phyloP scores from a whole-genome alignment of 2,329 filamentous ascomycete species.

The Diaporthe vexans region DNA sequence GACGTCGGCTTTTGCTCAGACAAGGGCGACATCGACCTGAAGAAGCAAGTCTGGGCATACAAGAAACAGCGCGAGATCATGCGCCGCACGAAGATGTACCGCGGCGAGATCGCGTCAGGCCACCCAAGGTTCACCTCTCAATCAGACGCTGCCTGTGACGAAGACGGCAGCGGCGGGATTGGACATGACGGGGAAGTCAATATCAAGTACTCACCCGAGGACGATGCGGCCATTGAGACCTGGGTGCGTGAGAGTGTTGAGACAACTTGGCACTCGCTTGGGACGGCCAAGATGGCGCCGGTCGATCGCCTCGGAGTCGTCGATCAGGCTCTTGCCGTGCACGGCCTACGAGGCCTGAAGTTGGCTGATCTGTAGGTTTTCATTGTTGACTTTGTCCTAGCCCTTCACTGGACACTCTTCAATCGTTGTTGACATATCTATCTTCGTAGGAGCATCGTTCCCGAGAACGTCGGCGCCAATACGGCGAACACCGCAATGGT shows the following conservation, averaged over 20 bases:
- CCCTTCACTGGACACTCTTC: neutral
- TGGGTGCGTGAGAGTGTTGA: slow-evolving; percentile 54
- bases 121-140: slow-evolving; percentile 60
- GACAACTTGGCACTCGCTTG: slow-evolving; percentile 60
- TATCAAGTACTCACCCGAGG: slow-evolving; percentile 63
- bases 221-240: slow-evolving; percentile 62
- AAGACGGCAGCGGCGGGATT: slow-evolving; percentile 47
- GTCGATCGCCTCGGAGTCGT: slow-evolving; percentile 58
- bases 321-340: slow-evolving; percentile 57
- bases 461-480: slow-evolving; percentile 59
- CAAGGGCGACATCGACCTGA: slow-evolving; percentile 65
- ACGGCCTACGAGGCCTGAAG: slow-evolving; percentile 58
- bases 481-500: slow-evolving; percentile 57
- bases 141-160: slow-evolving; percentile 56
- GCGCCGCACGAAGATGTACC: slow-evolving; percentile 66
- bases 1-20: slow-evolving; percentile 70
- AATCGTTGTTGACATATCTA: neutral
- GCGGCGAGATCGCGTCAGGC: slow-evolving; percentile 58
- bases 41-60: slow-evolving; percentile 72
- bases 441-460: slow-evolving; percentile 48
- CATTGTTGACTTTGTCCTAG: neutral
- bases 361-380: slow-evolving; percentile 50
- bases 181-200: slow-evolving; percentile 49
- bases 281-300: slow-evolving; percentile 62
- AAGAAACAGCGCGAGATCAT: slow-evolving; percentile 73